Evolutionary conservation across 176 grass and related monocot genomes (phyloP).

Genomic region (Juncus effusus): DNA sequence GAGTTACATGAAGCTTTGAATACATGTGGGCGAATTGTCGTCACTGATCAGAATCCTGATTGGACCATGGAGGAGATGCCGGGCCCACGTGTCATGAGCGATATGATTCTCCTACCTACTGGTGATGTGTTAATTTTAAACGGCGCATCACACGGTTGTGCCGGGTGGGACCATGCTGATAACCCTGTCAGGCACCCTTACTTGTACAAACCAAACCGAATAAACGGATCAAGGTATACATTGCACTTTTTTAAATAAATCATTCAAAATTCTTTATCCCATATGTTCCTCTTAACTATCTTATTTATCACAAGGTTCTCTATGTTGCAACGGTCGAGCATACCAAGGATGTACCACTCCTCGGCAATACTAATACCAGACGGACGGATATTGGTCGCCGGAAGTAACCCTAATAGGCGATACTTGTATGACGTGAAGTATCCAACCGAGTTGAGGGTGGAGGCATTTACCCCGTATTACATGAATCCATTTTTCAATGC

Average conservation of each 20-base stretch:
- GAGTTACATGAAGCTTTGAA: slow-evolving; percentile 13
- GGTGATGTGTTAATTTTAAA: slow-evolving; percentile 62
- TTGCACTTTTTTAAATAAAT: too few relatives aligned
- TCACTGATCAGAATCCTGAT: slow-evolving; percentile 38
- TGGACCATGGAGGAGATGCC: slow-evolving; percentile 89
- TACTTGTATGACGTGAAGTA: slow-evolving; percentile 26
- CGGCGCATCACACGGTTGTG: slow-evolving; percentile 24
- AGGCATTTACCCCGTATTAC: slow-evolving; percentile 39
- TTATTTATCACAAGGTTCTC: slow-evolving; percentile 21
- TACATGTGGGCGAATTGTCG: slow-evolving; percentile 36
- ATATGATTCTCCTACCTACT: slow-evolving; percentile 79
- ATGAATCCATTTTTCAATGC: slow-evolving; percentile 8
- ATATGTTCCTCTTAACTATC: too few relatives aligned
- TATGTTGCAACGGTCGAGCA: slow-evolving; percentile 6
- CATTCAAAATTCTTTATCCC: not conserved
- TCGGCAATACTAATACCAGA: slow-evolving; percentile 31
- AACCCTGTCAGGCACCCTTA: slow-evolving; percentile 28
- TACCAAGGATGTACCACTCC: slow-evolving; percentile 42
- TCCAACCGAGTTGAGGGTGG: slow-evolving; percentile 39
- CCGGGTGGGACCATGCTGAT: slow-evolving; percentile 29
- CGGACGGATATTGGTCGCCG: slow-evolving; percentile 31
- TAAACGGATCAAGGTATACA: not conserved
- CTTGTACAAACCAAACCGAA: slow-evolving; percentile 26
- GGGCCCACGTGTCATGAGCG: slow-evolving; percentile 48
- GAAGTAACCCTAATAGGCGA: slow-evolving; percentile 35